Evolutionary conservation across 2,329 filamentous ascomycete species (phyloP).

Genomic region (Akanthomyces lecanii): DNA sequence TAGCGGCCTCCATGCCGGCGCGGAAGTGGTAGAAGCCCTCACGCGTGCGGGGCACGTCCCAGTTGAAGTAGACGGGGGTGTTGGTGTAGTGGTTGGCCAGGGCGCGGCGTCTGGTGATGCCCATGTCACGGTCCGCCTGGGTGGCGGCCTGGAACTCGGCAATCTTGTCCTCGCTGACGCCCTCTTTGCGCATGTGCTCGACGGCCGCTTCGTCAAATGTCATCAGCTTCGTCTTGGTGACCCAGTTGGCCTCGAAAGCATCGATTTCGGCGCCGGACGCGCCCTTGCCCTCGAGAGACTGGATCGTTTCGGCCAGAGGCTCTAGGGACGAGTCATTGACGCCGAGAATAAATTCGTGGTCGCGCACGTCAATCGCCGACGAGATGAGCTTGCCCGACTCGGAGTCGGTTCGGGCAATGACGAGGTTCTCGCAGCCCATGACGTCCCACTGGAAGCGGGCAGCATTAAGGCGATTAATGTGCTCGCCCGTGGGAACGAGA

Average conservation of each 20-base stretch:
- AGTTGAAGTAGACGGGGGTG: constrained; percentile 32
- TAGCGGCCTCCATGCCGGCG: constrained; percentile 78
- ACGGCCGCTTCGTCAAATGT: constrained; percentile 90
- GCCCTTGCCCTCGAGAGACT: constrained; percentile 81
- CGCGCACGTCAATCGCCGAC: constrained; percentile 85
- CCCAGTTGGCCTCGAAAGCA: constrained; percentile 79
- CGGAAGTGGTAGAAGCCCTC: constrained; percentile 93
- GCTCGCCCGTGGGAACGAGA: constrained; percentile 86
- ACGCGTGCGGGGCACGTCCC: constrained; percentile 72
- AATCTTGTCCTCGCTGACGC: constrained; percentile 59
- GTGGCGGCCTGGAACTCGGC: constrained; percentile 63
- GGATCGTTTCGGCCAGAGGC: constrained; percentile 81
- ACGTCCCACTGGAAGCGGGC: constrained; percentile 97
- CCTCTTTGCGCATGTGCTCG: constrained; percentile 65
- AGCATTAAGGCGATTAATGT: constrained; percentile 91
- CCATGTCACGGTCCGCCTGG: constrained; percentile 63
- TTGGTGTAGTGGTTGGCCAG: constrained; percentile 66
- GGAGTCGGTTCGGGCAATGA: constrained; percentile 92
- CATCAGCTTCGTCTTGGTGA: constrained; percentile 77
- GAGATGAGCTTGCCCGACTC: constrained; percentile 89
- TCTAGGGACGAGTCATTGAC: constrained; percentile 69
- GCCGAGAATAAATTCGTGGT: constrained; percentile 95
- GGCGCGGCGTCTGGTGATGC: constrained; percentile 70
- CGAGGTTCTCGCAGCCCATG: constrained; percentile 92
- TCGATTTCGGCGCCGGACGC: constrained; percentile 78